phyloP scores from a whole-genome alignment of 164 flowering plant genomes.

The Vitis amurensis region DNA sequence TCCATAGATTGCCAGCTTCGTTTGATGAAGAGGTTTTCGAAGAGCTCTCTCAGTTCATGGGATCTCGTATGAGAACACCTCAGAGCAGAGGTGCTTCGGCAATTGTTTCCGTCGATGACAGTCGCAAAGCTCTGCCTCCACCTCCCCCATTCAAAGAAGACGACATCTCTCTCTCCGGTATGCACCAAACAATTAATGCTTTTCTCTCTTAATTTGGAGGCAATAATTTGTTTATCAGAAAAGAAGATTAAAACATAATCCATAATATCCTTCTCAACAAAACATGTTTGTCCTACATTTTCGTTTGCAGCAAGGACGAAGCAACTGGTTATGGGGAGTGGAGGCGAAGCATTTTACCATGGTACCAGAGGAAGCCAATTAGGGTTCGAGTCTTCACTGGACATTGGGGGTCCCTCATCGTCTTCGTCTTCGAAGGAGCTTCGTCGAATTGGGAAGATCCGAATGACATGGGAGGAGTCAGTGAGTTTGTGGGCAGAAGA shows the following conservation, averaged over 20 bases:
- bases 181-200: background rate
- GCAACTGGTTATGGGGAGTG: conserved; percentile 30
- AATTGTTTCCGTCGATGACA: background rate
- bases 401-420: conserved; percentile 17
- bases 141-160: conserved; percentile 40
- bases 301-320: conserved; percentile 28
- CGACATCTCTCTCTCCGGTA: conserved; percentile 33
- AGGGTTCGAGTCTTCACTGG: conserved; percentile 39
- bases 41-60: conserved; percentile 75
- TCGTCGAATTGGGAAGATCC: conserved; percentile 59
- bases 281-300: no score
- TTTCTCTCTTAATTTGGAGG: no score
- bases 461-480: conserved; percentile 81
- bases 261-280: no score
- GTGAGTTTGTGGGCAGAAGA: conserved; percentile 73
- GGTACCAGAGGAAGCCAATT: conserved; percentile 18
- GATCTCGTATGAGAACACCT: conserved; percentile 42
- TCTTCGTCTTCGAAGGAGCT: conserved; percentile 35
- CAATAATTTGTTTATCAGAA: no score
- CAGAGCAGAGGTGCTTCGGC: conserved; percentile 18
- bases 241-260: no score
- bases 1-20: conserved; percentile 71
- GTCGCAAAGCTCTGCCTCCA: conserved; percentile 25
- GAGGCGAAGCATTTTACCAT: conserved; percentile 22
- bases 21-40: conserved; percentile 83